Percentiles rank a stretch among this genome's conserved stretches.
phyloP scores from a whole-genome alignment of 108 stramenopile genomes.

The Nannochloropsis salina region DNA sequence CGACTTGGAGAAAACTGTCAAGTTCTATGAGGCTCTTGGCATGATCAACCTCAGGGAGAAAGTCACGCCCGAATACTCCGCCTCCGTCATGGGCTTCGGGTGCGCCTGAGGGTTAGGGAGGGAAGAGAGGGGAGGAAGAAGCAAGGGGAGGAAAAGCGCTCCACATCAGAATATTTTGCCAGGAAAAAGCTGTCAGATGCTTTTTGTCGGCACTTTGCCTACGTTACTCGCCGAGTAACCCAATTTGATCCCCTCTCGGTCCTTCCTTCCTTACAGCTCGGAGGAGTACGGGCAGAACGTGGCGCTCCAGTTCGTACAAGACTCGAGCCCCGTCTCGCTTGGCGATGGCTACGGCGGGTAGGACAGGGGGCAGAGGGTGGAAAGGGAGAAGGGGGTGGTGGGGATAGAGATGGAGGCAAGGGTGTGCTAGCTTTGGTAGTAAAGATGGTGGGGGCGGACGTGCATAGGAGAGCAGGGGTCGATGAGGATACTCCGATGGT shows the following conservation, averaged over 20 bases:
- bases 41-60: background rate
- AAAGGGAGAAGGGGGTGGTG: background rate
- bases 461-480: too few relatives aligned
- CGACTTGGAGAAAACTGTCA: background rate
- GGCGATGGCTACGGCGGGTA: background rate
- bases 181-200: too few relatives aligned
- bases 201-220: too few relatives aligned
- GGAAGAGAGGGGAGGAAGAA: background rate
- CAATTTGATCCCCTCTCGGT: background rate
- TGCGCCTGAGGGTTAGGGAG: background rate
- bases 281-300: slow-evolving; percentile 3
- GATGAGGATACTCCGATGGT: too few relatives aligned
- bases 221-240: too few relatives aligned
- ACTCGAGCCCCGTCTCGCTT: background rate
- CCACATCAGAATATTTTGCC: too few relatives aligned
- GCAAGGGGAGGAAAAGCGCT: background rate
- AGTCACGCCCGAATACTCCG: background rate
- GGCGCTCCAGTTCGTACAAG: background rate
- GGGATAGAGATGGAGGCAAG: background rate
- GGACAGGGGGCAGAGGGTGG: background rate
- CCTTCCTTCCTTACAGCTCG: background rate
- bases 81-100: background rate
- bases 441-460: too few relatives aligned
- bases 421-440: too few relatives aligned
- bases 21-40: background rate